phyloP scores from a whole-genome alignment of 352 stramenopile species.

The Discostella stelligera region DNA sequence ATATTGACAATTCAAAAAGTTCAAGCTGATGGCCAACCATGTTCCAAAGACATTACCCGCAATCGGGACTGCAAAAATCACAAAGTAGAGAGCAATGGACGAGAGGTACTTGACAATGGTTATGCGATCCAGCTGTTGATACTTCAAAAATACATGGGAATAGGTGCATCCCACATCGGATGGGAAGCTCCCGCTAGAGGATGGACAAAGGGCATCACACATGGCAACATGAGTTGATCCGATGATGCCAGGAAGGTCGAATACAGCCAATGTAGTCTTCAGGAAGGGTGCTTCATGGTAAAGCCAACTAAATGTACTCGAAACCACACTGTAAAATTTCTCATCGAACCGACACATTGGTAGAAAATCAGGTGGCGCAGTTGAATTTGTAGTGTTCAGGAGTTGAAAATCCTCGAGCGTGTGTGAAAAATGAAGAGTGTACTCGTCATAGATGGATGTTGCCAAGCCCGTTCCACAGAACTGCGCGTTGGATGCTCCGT shows the following conservation, averaged over 20 bases:
- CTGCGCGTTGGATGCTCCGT: constrained; percentile 8
- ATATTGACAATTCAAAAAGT: constrained; percentile 58
- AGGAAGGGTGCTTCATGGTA: constrained; percentile 49
- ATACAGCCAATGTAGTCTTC: constrained; percentile 47
- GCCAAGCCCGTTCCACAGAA: constrained; percentile 38
- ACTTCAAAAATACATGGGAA: constrained; percentile 41
- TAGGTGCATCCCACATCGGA: constrained; percentile 24
- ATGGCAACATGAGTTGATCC: constrained; percentile 50
- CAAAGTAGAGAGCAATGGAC: constrained; percentile 55
- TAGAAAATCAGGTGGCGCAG: constrained; percentile 14
- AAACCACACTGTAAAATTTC: constrained; percentile 34
- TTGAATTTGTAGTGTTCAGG: constrained; percentile 36
- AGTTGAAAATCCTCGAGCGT: constrained; percentile 43
- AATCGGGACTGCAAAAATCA: constrained; percentile 57
- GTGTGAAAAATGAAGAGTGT: constrained; percentile 48
- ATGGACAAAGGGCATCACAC: constrained; percentile 45
- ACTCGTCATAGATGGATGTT: constrained; percentile 58
- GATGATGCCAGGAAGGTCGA: constrained; percentile 53
- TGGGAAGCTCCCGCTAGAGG: constrained; percentile 9
- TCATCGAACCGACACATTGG: constrained; percentile 36
- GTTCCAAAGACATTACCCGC: constrained; percentile 57
- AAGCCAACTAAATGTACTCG: constrained; percentile 34
- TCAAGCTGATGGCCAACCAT: constrained; percentile 59
- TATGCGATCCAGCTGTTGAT: constrained; percentile 37
- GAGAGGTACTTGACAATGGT: constrained; percentile 49